phyloP scores from a whole-genome alignment of 176 grass and related monocot genomes.

The Aegilops speltoides region DNA sequence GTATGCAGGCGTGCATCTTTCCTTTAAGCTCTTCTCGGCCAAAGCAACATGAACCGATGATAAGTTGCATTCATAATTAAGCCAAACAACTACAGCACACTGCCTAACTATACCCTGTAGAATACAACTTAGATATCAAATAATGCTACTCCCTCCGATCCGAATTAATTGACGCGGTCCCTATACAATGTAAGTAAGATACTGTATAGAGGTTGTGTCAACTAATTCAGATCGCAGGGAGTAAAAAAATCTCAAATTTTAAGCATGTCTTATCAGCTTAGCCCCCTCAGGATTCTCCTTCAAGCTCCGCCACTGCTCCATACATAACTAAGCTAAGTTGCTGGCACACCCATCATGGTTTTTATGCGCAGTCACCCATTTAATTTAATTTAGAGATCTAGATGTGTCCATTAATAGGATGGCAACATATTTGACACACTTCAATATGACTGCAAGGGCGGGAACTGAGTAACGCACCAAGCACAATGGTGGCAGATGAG shows the following conservation, averaged over 20 bases:
- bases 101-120: not conserved
- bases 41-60: not conserved
- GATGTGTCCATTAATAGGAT: not conserved
- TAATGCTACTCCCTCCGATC: too few relatives aligned
- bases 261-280: too few relatives aligned
- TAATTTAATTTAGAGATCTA: not conserved
- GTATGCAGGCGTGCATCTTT: not conserved
- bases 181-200: too few relatives aligned
- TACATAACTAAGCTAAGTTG: too few relatives aligned
- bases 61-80: not conserved
- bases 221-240: too few relatives aligned
- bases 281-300: too few relatives aligned
- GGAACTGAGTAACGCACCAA: not conserved
- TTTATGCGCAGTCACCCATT: not conserved
- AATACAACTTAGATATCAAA: not conserved
- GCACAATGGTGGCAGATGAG: not conserved
- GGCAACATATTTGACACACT: not conserved
- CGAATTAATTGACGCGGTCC: too few relatives aligned
- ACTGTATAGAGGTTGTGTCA: too few relatives aligned
- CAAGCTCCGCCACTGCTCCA: not conserved
- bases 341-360: not conserved
- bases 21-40: not conserved
- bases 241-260: too few relatives aligned
- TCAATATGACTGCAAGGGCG: not conserved
- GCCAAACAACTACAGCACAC: not conserved